phyloP scores from a whole-genome alignment of 768 basidiomycete species.

The Lactarius trivialis region DNA sequence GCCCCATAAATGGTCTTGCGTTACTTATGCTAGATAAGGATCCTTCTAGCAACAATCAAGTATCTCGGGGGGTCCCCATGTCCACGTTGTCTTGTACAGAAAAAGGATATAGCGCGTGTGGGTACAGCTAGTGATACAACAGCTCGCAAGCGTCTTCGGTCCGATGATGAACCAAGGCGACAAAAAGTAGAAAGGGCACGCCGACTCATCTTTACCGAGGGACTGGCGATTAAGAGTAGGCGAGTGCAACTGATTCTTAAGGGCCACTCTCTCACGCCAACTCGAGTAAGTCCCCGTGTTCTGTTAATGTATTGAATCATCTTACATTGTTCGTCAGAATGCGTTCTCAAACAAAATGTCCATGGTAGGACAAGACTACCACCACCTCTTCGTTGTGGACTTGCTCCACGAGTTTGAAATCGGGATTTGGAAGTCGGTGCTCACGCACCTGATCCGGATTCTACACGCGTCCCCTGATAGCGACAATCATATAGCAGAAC shows the following conservation, averaged over 20 bases:
- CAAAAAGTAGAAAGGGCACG: background rate
- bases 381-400: constrained; percentile 29
- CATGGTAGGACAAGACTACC: constrained; percentile 1
- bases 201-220: background rate
- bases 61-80: background rate
- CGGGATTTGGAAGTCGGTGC: constrained; percentile 34
- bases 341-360: background rate
- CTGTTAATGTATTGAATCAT: too few species aligned
- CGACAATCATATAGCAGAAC: rapidly evolving
- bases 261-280: background rate
- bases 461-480: constrained; percentile 24
- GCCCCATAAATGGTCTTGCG: too few species aligned
- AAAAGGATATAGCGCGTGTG: background rate
- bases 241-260: background rate
- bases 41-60: constrained; percentile 21
- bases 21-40: constrained; percentile 19
- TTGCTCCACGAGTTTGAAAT: constrained; percentile 39
- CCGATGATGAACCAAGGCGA: background rate
- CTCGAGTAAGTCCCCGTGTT: background rate
- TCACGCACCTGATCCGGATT: constrained; percentile 35
- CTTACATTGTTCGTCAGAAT: background rate
- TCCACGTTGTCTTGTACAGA: background rate
- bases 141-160: background rate
- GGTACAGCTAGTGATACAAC: background rate
- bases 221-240: background rate